phyloP scores from a whole-genome alignment of 2,329 filamentous ascomycete genomes.

The Colletotrichum cereale region DNA sequence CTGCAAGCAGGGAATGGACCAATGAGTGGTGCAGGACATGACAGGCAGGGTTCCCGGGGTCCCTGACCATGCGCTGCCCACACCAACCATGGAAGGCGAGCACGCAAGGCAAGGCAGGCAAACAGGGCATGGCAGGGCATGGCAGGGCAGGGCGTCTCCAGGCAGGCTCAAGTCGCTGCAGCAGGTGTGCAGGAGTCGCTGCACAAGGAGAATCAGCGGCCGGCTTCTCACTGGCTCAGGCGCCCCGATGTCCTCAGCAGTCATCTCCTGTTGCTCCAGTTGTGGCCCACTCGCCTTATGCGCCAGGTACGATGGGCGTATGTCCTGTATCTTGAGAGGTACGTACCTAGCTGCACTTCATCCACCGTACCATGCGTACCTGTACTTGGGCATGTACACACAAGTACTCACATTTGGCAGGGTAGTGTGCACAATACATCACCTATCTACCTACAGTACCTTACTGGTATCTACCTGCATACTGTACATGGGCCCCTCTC shows the following conservation, averaged over 20 bases:
- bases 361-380: not conserved
- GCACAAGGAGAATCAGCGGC: not conserved
- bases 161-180: conserved; percentile 4
- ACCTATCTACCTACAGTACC: too few species aligned
- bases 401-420: too few species aligned
- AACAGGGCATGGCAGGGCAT: not conserved
- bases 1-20: conserved; percentile 7
- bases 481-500: not conserved
- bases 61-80: conserved; percentile 16
- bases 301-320: not conserved
- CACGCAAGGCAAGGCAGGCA: conserved; percentile 2
- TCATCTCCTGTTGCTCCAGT: conserved; percentile 38
- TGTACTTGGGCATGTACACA: too few species aligned
- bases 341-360: not conserved
- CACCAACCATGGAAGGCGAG: not conserved
- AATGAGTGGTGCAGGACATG: conserved; percentile 20
- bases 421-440: too few species aligned
- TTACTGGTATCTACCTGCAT: not conserved
- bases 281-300: conserved; percentile 10
- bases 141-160: conserved; percentile 10
- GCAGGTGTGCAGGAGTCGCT: not conserved
- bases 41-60: conserved; percentile 27
- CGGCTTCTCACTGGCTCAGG: conserved; percentile 23
- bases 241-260: conserved; percentile 26
- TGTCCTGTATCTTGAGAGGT: not conserved